These are phyloP conservation scores for Datisca glomerata DNA, from an alignment of 306 rosid species.

Conservation along the genomic window DNA sequence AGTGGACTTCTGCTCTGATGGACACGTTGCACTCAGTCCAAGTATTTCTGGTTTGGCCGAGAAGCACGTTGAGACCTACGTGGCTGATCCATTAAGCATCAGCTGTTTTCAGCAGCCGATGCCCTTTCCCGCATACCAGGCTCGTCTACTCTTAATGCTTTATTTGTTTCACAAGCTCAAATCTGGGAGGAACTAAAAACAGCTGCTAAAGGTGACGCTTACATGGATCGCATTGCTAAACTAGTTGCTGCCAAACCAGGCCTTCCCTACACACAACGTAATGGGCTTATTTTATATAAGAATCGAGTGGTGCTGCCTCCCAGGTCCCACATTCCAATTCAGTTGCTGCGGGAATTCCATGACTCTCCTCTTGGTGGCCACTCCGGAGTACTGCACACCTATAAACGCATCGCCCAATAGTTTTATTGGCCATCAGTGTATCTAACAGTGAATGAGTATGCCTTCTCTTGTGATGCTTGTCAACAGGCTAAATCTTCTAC, in stretches of 20 bases:
- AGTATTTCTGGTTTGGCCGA: too few species aligned
- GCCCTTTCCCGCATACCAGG: neutral
- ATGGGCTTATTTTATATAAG: neutral
- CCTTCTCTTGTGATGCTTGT: neutral
- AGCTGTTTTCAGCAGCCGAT: neutral
- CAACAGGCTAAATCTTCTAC: neutral
- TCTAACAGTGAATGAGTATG: too few species aligned
- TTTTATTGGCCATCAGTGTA: neutral
- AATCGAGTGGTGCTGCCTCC: neutral
- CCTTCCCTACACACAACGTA: neutral
- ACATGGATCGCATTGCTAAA: neutral
- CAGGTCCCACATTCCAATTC: neutral
- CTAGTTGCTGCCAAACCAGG: neutral
- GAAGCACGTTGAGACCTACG: too few species aligned
- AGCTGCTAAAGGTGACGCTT: neutral
- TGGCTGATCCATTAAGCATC: too few species aligned
- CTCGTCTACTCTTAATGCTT: neutral
- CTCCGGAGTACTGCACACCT: neutral
- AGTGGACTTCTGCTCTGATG: too few species aligned
- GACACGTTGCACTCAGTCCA: too few species aligned
- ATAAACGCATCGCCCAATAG: neutral
- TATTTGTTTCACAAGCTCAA: neutral
- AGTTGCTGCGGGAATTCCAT: neutral
- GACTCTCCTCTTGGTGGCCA: slow-evolving; percentile 1
- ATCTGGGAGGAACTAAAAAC: neutral